Evolutionary conservation across 768 basidiomycete genomes (phyloP), one percentile per base, ranked within the genome.

Genomic region (Mycena olivaceomarginata): DNA sequence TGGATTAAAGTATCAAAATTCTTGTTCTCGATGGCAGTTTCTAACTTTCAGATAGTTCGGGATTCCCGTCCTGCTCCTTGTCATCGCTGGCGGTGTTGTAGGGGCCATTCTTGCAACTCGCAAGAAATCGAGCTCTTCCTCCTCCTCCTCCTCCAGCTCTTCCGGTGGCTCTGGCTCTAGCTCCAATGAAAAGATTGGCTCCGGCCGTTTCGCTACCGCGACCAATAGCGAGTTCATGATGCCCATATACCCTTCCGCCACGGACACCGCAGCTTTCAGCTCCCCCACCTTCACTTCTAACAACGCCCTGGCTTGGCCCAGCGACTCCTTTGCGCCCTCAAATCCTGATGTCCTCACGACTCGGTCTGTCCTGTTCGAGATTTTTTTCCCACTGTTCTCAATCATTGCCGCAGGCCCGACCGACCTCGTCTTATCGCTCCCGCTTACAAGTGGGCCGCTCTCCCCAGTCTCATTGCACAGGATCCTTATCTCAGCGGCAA

Each of bases 341-440:
- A 93, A 84, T 79, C 93, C 96, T 20, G 83, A 83, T 63, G 88
- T 91, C 20, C 93, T 93, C 48, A 85, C 83, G 62, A 87, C 93
- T 57, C 94, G 97, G 70, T 66, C 18, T 8, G 75, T 43, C 10
- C 8, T 11, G 9, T 25, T 45, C 39, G n/a, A 7, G 13, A 51
- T 53, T 56, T 56, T 5, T 20, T 13, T 51, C 2, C 1, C 60
- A 20, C 9, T 37, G 16, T 46, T 62, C 20, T 43, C 8, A 53
- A 25, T 39, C 31, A 25, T 51, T 18, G 48, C 57, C 16, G 37
- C 16, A 60, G 70, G 64, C 80, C 93, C 13, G 94, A 96, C 81
- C 95, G 97, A 75, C 98, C 98, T 45, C 95, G 96, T 62, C 90
- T 99, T 68, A 94, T 98, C 80, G 98, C 98, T 22, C 97, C 98